Base-by-base conservation (phyloP, 441 rosid species). In the Bruguiera hainesii region DNA sequence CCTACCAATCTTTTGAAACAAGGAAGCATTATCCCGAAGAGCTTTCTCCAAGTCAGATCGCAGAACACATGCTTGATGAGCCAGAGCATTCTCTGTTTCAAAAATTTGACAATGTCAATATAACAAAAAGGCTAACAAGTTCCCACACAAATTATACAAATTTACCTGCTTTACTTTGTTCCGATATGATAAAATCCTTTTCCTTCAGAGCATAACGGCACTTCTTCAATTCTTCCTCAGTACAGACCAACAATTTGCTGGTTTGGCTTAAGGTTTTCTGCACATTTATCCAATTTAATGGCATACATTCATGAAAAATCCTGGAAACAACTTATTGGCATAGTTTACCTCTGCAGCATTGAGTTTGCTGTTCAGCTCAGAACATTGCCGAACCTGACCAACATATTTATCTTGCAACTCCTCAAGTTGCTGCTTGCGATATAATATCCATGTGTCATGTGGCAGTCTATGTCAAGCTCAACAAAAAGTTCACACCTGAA, bases 1-100 rank as follows among this genome's bases (percentile, higher is more conserved):
- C 86, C 42, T 83, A 93, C 99, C 96, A 71, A 96, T 84, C 81
- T 96, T 96, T 63, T 84, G 88, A 75, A 84, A 87, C 82, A 96
- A 75, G 29, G 84, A 81, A 65, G 83, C 85, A 77, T 93, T 96
- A 69, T 96, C 97, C 81, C 77, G 79, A 46, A 88, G 83, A 73
- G 91, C 87, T 79, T 88, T 96, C 83, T 96, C 97, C 78, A 96
- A 75, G 68, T 87, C 89, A 65, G 93, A 82, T 68, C 81, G 87
- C 69, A 96, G 72, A 62, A 70, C 81, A 68, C 94, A 83, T 63
- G 99, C 98, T 84, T 87, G 98, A 71, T 88, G 88, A 63, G 89
- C 82, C 79, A 96, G 69, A 69, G 93, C 87, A 79, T 80, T 86
- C 76, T 95, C 99, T 95, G 82, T 71, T 74, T 37, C 49, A 68